phyloP scores from a whole-genome alignment of 2,329 filamentous ascomycete species.

The Ophiosphaerella narmari region DNA sequence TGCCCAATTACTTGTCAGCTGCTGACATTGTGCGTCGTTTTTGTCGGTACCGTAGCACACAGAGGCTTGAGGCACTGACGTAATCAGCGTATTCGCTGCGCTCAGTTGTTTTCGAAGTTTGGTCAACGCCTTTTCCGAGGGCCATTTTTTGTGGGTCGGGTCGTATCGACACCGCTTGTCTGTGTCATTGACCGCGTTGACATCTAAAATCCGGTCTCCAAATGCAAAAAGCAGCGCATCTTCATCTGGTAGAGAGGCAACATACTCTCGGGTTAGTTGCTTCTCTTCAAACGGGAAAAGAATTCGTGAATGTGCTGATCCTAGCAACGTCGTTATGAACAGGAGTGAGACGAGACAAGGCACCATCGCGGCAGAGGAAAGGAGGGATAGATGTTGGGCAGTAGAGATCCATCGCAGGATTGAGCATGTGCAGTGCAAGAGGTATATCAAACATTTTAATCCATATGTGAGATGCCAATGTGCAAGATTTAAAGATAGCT shows the following conservation, averaged over 20 bases:
- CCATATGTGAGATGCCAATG: neutral
- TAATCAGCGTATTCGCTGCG: slow-evolving; percentile 22
- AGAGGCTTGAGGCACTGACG: slow-evolving; percentile 24
- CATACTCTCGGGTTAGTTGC: slow-evolving; percentile 30
- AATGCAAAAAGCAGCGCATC: slow-evolving; percentile 28
- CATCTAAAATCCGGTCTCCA: slow-evolving; percentile 13
- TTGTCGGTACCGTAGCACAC: slow-evolving; percentile 25
- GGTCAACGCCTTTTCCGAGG: slow-evolving; percentile 27
- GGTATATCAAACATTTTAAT: neutral
- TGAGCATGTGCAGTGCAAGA: neutral
- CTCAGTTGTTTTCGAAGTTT: slow-evolving; percentile 29
- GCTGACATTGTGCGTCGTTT: slow-evolving; percentile 26
- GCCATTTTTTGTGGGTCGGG: slow-evolving; percentile 29
- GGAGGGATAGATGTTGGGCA: neutral
- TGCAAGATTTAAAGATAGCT: neutral
- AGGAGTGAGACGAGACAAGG: slow-evolving; percentile 13
- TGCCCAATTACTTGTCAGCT: slow-evolving; percentile 22
- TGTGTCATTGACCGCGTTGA: slow-evolving; percentile 15
- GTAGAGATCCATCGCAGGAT: neutral
- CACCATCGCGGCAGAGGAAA: slow-evolving; percentile 5
- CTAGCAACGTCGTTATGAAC: slow-evolving; percentile 11
- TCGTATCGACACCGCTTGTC: slow-evolving; percentile 24
- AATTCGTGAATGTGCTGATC: slow-evolving; percentile 15
- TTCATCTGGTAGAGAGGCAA: slow-evolving; percentile 25
- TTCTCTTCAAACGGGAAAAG: slow-evolving; percentile 27